Evolutionary conservation across 805 yeast species (phyloP).

Genomic region (Pichia deserticola): DNA sequence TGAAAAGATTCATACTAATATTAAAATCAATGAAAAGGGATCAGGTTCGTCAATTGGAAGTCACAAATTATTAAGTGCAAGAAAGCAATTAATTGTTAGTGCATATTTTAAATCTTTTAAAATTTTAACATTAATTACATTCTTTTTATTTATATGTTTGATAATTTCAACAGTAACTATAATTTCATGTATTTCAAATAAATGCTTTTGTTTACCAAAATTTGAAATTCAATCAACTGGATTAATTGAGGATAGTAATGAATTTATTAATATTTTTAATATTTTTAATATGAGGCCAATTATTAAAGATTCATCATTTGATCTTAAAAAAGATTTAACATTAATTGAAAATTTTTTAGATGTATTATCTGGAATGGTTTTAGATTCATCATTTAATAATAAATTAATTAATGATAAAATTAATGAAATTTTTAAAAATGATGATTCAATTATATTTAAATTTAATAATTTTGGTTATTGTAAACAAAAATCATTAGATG

Average conservation of each 20-base stretch:
- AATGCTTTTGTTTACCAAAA: constrained; percentile 36
- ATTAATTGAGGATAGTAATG: neutral
- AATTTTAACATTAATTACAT: constrained; percentile 15
- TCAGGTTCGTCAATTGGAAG: neutral
- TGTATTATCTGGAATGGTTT: constrained; percentile 23
- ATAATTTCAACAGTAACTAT: constrained; percentile 16
- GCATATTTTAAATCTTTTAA: constrained; percentile 20
- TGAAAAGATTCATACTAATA: neutral
- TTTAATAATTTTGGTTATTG: constrained; percentile 46
- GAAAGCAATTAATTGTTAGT: constrained; percentile 8
- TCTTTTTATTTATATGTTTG: constrained; percentile 22
- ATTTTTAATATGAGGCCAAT: neutral
- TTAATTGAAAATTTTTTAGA: neutral
- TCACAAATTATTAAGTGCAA: constrained; percentile 5
- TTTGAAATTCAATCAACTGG: constrained; percentile 28
- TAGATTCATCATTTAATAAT: constrained; percentile 38
- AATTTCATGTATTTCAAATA: constrained; percentile 28
- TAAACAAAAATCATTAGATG: constrained; percentile 18
- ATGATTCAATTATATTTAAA: constrained; percentile 33
- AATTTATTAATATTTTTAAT: neutral
- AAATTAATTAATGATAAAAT: constrained; percentile 13
- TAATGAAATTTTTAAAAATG: constrained; percentile 38
- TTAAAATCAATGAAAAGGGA: neutral
- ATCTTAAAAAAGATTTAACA: neutral
- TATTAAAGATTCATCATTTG: neutral